Percentiles rank a stretch among this genome's conserved stretches.
phyloP scores from a whole-genome alignment of 2,329 filamentous ascomycete genomes.

The Thelonectria olida region DNA sequence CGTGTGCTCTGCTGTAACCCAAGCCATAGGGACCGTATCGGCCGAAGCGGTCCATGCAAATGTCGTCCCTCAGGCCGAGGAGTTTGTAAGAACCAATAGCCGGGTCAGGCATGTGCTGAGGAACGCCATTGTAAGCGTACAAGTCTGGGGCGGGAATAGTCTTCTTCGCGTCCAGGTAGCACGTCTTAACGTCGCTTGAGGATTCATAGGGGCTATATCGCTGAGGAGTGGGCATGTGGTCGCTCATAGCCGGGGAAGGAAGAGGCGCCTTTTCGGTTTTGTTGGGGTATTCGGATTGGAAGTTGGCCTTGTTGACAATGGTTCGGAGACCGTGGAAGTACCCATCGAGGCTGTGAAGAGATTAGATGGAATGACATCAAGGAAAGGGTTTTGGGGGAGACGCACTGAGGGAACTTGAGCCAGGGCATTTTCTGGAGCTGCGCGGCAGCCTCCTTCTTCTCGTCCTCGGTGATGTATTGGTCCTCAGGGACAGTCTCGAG shows the following conservation, averaged over 20 bases:
- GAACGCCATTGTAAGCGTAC: conserved; percentile 75
- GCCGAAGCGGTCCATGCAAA: conserved; percentile 90
- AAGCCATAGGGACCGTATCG: conserved; percentile 86
- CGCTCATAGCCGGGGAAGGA: conserved; percentile 45
- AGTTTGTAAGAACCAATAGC: conserved; percentile 80
- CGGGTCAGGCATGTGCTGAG: conserved; percentile 80
- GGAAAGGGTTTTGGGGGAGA: conserved; percentile 1
- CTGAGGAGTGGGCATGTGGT: conserved; percentile 53
- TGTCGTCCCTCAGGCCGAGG: conserved; percentile 77
- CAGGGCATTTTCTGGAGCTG: conserved; percentile 49
- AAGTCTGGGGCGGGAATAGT: conserved; percentile 68
- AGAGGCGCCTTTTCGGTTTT: conserved; percentile 44
- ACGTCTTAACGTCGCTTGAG: conserved; percentile 64
- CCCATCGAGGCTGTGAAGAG: conserved; percentile 70
- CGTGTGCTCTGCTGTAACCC: conserved; percentile 79
- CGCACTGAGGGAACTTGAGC: conserved; percentile 52
- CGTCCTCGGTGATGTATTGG: conserved; percentile 41
- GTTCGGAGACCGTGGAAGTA: conserved; percentile 83
- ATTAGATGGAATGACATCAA: conserved; percentile 24
- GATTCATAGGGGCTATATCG: conserved; percentile 76
- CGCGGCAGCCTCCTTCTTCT: conserved; percentile 42
- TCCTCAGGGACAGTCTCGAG: conserved; percentile 36
- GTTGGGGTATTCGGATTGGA: conserved; percentile 79
- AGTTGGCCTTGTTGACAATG: conserved; percentile 69
- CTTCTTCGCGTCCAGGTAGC: conserved; percentile 70